These are phyloP conservation scores for Salvia splendens DNA, from an alignment of 257 asterid species.

Conservation along the genomic window DNA sequence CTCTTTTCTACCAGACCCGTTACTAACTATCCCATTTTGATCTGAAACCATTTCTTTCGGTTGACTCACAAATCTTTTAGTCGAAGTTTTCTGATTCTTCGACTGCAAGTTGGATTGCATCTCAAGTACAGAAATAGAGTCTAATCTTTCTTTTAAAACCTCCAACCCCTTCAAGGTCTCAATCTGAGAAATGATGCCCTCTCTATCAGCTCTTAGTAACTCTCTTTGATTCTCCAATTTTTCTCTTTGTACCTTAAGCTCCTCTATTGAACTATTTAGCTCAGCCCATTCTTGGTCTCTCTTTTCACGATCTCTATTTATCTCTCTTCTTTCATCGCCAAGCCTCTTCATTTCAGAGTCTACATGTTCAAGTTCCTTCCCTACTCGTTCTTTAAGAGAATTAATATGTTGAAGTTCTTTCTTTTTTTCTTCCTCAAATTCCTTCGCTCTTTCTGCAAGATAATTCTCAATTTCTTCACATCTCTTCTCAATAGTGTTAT, in stretches of 20 bases:
- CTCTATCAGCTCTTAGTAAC: constrained; percentile 75
- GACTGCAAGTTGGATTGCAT: constrained; percentile 50
- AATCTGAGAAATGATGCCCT: constrained; percentile 72
- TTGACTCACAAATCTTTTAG: constrained; percentile 39
- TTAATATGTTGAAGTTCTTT: constrained; percentile 64
- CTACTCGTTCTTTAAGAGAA: constrained; percentile 59
- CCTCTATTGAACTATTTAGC: constrained; percentile 71
- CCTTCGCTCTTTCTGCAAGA: constrained; percentile 65
- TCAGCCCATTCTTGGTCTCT: constrained; percentile 87
- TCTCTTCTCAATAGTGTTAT: constrained; percentile 62
- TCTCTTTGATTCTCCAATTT: constrained; percentile 94
- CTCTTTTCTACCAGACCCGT: constrained; percentile 48
- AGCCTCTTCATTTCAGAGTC: constrained; percentile 72
- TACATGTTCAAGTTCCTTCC: constrained; percentile 75
- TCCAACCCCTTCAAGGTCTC: constrained; percentile 76
- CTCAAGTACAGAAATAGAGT: constrained; percentile 57
- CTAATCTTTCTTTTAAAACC: constrained; percentile 63
- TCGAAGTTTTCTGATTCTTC: constrained; percentile 37
- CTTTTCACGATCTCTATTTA: constrained; percentile 72
- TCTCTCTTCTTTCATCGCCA: constrained; percentile 69
- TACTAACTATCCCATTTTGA: constrained; percentile 39
- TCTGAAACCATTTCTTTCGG: constrained; percentile 34
- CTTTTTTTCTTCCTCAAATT: constrained; percentile 70
- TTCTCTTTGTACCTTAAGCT: constrained; percentile 79
- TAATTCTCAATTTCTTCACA: constrained; percentile 83